These are phyloP conservation scores for Ophiostoma fasciatum DNA, from an alignment of 2,329 filamentous ascomycete species.

Conservation along the genomic window DNA sequence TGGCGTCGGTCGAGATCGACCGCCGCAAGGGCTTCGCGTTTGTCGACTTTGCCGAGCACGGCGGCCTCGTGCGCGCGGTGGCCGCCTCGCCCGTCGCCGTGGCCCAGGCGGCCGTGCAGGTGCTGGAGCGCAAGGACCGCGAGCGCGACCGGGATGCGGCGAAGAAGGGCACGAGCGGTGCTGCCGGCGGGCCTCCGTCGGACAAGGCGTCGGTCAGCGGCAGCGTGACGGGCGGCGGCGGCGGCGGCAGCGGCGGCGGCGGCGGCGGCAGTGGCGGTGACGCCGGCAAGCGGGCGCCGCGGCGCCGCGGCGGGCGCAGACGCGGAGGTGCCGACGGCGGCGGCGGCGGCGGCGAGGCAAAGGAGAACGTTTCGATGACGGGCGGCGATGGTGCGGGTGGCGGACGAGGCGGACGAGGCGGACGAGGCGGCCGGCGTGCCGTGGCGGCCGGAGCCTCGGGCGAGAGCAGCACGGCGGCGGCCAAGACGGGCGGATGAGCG, in stretches of 20 bases:
- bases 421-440: no score
- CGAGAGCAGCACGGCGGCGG: no score
- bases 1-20: conserved; percentile 78
- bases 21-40: conserved; percentile 92
- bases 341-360: conserved; percentile 1
- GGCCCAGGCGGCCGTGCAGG: conserved; percentile 73
- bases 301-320: conserved; percentile 10
- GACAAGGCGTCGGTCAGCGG: conserved; percentile 3
- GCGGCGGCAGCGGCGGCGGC: not conserved
- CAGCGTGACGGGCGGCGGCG: not conserved
- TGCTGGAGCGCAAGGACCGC: conserved; percentile 65
- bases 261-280: not conserved
- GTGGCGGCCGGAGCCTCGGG: no score
- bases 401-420: no score
- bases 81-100: conserved; percentile 68
- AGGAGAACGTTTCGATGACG: conserved; percentile 1
- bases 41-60: conserved; percentile 67
- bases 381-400: no score
- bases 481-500: no score
- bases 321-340: conserved; percentile 5
- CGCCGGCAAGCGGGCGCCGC: conserved; percentile 9
- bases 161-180: conserved; percentile 13
- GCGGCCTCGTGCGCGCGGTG: conserved; percentile 62
- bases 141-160: conserved; percentile 6
- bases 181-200: not conserved